Evolutionary conservation across 257 asterid genomes (phyloP), one percentile per base, ranked within the genome.

Genomic region (Agastache rugosa): DNA sequence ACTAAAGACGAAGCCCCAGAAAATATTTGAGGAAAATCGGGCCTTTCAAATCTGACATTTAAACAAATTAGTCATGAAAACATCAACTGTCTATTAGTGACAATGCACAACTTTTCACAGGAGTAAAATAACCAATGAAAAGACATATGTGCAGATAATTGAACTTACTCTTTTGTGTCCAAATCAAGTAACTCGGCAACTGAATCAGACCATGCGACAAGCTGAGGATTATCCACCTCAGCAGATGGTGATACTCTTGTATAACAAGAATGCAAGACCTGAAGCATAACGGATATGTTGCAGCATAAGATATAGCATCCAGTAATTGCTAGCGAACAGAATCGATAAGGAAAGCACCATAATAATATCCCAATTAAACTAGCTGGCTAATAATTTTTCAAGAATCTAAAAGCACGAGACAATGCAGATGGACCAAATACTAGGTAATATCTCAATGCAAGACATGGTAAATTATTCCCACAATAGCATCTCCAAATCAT

Each of bases 181-280:
- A 95, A 82, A 72, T 92, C 93, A 66, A 95, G 93, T 48, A 88
- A 63, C 56, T 86, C 96, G 1, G 96, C 93, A 70, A 95, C 98
- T 11, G 96, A 84, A 63, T 89, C 96, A 1, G 99, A 92, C 96
- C 96, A 89, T 35, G 89, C 91, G 72, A 95, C 96, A 63, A 92
- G 97, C 78, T 89, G 96, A 56, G 99, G 99, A 73, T 88, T 81
- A 80, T 95, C 96, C 64, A 92, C 98, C 87, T 84, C 87, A 50
- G 74, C 97, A 6, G 97, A 92, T 4, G 99, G 98, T 39, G 88
- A 88, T 67, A 90, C 96, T 82, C 86, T 92, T 17, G 96, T 85
- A 75, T 88, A 95, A 82, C 96, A 95, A 63, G 97, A 86, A 85
- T 83, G 96, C 82, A 92, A 75, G 20, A 95, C 98, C 99, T 95